Conservation (phyloP, 1,284 basidiomycete genomes). For the Rhodotorula sp. region DNA sequence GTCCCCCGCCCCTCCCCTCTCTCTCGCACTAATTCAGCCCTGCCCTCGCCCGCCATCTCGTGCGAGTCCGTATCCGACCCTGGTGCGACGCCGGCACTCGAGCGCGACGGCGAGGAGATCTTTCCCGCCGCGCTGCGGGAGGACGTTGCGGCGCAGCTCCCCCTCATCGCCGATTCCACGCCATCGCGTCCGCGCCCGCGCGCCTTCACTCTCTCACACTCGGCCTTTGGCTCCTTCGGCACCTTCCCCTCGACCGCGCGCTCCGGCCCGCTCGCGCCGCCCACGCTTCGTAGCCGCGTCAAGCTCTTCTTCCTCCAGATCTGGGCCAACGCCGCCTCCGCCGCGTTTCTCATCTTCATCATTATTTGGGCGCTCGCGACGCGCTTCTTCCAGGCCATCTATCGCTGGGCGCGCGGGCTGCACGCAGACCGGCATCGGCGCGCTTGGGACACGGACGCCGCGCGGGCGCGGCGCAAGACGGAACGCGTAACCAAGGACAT, state of each 20-base stretch:
- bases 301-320: constrained; percentile 56
- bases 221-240: constrained; percentile 44
- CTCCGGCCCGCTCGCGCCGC: constrained; percentile 44
- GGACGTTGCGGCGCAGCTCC: constrained; percentile 1
- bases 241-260: constrained; percentile 47
- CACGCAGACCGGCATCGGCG: constrained; percentile 46
- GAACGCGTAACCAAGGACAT: constrained; percentile 61
- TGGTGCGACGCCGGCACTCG: constrained; percentile 4
- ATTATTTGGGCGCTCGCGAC: constrained; percentile 52
- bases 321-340: constrained; percentile 57
- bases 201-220: constrained; percentile 43
- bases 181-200: constrained; percentile 42
- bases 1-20: constrained; percentile 39
- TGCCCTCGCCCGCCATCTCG: constrained; percentile 39
- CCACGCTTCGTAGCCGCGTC: constrained; percentile 46
- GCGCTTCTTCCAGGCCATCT: constrained; percentile 21
- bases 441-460: constrained; percentile 57
- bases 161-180: constrained; percentile 38
- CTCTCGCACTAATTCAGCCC: constrained; percentile 17
- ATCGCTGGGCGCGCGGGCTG: constrained; percentile 17
- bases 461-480: constrained; percentile 56
- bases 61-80: constrained; percentile 19
- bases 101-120: background rate
- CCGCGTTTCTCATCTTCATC: constrained; percentile 57
- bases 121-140: background rate